These are phyloP conservation scores for Mycosphaerella sp. DNA, from an alignment of 2,329 filamentous ascomycete species.

Conservation along the genomic window DNA sequence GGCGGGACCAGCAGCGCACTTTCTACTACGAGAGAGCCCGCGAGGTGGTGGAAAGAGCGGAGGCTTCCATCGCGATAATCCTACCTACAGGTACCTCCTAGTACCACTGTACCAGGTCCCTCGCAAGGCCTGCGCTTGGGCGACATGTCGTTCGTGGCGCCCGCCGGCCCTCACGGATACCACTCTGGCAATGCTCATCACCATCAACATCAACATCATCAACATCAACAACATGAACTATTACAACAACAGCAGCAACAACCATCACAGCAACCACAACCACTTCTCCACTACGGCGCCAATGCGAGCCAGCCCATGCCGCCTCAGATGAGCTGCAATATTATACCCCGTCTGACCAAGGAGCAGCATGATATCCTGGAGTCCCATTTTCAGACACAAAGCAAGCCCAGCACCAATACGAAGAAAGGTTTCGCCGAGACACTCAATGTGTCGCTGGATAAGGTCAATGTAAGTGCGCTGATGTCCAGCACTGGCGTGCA, in stretches of 20 bases:
- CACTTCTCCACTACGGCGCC: slow-evolving; percentile 15
- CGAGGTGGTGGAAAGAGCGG: not conserved
- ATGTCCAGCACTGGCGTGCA: slow-evolving; percentile 2
- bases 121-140: slow-evolving; percentile 1
- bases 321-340: slow-evolving; percentile 36
- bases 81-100: too few relatives aligned
- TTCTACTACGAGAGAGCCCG: not conserved
- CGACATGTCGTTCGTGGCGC: slow-evolving; percentile 21
- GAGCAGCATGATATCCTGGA: slow-evolving; percentile 50
- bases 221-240: not conserved
- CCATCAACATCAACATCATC: slow-evolving; percentile 6
- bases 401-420: slow-evolving; percentile 45
- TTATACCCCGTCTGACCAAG: slow-evolving; percentile 48
- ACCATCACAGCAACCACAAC: slow-evolving; percentile 1
- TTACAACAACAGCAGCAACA: slow-evolving; percentile 13
- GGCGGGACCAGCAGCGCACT: not conserved
- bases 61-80: not conserved
- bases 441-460: slow-evolving; percentile 46
- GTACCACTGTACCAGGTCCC: not conserved
- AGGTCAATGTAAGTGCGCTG: slow-evolving; percentile 44
- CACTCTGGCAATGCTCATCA: slow-evolving; percentile 7
- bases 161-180: slow-evolving; percentile 5
- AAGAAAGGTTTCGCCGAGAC: slow-evolving; percentile 47
- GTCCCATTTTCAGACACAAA: slow-evolving; percentile 43
- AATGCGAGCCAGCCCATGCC: slow-evolving; percentile 13